Conservation (phyloP, 805 yeast genomes). For the Candida oleophila region DNA sequence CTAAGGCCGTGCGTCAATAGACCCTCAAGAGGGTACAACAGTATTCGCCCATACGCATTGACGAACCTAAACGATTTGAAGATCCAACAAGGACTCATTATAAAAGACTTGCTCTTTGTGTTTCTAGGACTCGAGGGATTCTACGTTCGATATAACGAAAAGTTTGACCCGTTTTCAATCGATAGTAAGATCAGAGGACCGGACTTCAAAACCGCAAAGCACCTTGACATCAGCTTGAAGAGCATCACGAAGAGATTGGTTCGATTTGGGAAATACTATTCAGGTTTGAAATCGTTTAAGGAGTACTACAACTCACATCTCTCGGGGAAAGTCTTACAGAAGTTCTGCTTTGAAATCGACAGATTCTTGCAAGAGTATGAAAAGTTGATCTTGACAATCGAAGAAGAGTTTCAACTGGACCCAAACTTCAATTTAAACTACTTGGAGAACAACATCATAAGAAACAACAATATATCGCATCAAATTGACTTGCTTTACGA, state of each 20-base stretch:
- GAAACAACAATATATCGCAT: slow-evolving; percentile 21
- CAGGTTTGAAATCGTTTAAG: slow-evolving; percentile 57
- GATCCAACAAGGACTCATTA: slow-evolving; percentile 70
- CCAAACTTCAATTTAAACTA: slow-evolving; percentile 56
- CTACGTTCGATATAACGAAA: slow-evolving; percentile 66
- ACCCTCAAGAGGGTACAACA: slow-evolving; percentile 9
- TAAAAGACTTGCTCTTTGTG: slow-evolving; percentile 67
- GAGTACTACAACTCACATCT: slow-evolving; percentile 53
- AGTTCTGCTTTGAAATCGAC: slow-evolving; percentile 61
- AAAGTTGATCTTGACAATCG: slow-evolving; percentile 42
- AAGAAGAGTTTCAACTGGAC: slow-evolving; percentile 49
- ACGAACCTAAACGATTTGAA: slow-evolving; percentile 45
- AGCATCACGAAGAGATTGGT: slow-evolving; percentile 63
- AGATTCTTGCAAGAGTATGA: slow-evolving; percentile 26
- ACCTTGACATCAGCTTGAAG: slow-evolving; percentile 70
- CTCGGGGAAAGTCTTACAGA: slow-evolving; percentile 74
- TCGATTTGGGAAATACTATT: slow-evolving; percentile 61
- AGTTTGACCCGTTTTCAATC: slow-evolving; percentile 47
- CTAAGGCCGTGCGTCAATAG: slow-evolving; percentile 13
- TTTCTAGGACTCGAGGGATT: slow-evolving; percentile 75
- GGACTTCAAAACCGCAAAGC: slow-evolving; percentile 68
- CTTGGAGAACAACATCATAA: slow-evolving; percentile 41
- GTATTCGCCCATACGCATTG: slow-evolving; percentile 44
- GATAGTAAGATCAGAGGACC: slow-evolving; percentile 61
- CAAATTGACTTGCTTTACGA: slow-evolving; percentile 56